phyloP scores from a whole-genome alignment of 2,329 filamentous ascomycete species.

The Aspergillus bombycis region DNA sequence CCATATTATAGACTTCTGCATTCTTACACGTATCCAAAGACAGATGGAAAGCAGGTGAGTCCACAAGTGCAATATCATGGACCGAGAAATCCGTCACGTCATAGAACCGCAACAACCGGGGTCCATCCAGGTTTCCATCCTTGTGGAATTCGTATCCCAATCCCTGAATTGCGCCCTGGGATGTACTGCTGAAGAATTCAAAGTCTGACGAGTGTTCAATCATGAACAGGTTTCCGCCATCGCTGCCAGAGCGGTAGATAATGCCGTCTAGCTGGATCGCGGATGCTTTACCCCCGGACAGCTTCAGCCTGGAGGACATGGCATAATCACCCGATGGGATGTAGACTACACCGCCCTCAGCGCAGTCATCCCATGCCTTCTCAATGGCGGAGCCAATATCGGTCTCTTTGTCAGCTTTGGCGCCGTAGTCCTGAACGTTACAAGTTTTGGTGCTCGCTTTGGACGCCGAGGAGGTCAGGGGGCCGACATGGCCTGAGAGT shows the following conservation, averaged over 20 bases:
- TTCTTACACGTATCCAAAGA: constrained; percentile 54
- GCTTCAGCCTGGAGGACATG: constrained; percentile 53
- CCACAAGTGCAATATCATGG: constrained; percentile 54
- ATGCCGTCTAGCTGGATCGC: constrained; percentile 58
- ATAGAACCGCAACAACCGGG: constrained; percentile 51
- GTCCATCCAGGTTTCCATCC: constrained; percentile 43
- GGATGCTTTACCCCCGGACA: constrained; percentile 52
- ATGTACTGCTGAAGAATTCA: constrained; percentile 57
- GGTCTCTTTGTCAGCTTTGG: constrained; percentile 52
- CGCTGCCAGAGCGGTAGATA: constrained; percentile 55
- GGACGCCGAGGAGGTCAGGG: constrained; percentile 43
- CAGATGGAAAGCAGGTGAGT: constrained; percentile 56
- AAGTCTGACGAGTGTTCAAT: constrained; percentile 56
- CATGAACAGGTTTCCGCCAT: constrained; percentile 57
- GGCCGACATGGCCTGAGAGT: constrained; percentile 49
- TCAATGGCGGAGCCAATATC: constrained; percentile 55
- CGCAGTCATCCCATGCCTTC: constrained; percentile 56
- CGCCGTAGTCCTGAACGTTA: constrained; percentile 58
- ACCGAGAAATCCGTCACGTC: constrained; percentile 52
- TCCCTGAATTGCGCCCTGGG: constrained; percentile 57
- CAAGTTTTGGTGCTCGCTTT: constrained; percentile 55
- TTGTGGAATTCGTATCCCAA: constrained; percentile 55
- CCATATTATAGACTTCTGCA: constrained; percentile 60
- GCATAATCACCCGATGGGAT: constrained; percentile 56
- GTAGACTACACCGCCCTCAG: constrained; percentile 53